Base-by-base conservation (phyloP, 163 green algal species). In the Scenedesmus sp. region DNA sequence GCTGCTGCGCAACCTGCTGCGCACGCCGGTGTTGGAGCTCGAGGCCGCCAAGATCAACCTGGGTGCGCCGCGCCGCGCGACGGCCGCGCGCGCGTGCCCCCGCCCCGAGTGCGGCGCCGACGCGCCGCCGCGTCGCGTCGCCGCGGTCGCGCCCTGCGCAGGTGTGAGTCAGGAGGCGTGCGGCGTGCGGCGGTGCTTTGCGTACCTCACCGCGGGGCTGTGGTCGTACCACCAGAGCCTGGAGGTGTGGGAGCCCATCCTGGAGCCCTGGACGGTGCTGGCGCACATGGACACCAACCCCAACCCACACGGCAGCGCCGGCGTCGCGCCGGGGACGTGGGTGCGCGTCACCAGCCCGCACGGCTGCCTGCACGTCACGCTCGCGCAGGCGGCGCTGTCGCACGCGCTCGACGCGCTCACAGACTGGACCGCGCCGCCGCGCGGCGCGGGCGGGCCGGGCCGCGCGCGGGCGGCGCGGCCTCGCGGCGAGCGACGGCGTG, bases 261-360 rank as follows among this genome's bases (percentile, higher is more conserved):
- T 97, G 72, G 89, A 95, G 85, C 90, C 92, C 2, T 93, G 88
- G 88, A 82, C 93, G 72, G 69, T 93, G 44, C 87, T 95, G 28
- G n/a, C 87, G 15, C 86, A 88, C 58, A 53, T 82, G 29, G 87
- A 92, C 77, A 67, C 72, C 39, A 88, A 90, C 47, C 67, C 74
- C 60, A 89, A 87, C 63, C 48, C 62, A 0, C 26, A 24, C 28
- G 64, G 44, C 48, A 58, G 64, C 26, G 83, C 51, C 4, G 85
- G 83, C 17, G 76, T 88, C 2, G 53, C 63, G 1, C 83, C 86
- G 14, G 86, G 86, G 26, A 83, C 73, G 0, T 84, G 80, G 77
- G 48, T 90, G 4, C 29, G 42, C 15, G 31, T 88, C 18, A 90
- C 80, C 9, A 85, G 72, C 44, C 86, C 86, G 18, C 83, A 88